These are phyloP conservation scores for Verticillium nubilum DNA, from an alignment of 2,329 filamentous ascomycete species.

Conservation along the genomic window DNA sequence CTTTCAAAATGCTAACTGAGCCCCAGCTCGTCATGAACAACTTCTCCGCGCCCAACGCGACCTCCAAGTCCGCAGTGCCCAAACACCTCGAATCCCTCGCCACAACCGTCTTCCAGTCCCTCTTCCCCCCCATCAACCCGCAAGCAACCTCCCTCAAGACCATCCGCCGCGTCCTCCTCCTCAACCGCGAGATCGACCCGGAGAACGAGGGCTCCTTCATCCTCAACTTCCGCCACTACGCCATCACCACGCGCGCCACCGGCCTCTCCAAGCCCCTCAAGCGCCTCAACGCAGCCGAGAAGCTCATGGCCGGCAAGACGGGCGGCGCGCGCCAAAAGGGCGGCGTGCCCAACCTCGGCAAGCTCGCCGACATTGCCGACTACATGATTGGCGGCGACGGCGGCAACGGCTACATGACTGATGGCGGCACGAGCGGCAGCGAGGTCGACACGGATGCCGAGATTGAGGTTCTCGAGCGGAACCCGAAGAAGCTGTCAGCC, in stretches of 20 bases:
- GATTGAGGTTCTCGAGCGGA: constrained; percentile 72
- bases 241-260: constrained; percentile 83
- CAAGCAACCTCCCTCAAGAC: constrained; percentile 83
- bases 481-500: constrained; percentile 51
- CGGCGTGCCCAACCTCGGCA: constrained; percentile 80
- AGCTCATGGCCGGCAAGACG: constrained; percentile 61
- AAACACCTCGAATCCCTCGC: constrained; percentile 90
- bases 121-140: constrained; percentile 94
- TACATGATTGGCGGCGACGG: constrained; percentile 84
- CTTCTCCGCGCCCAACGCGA: constrained; percentile 63
- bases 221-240: constrained; percentile 87
- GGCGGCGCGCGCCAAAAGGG: constrained; percentile 59
- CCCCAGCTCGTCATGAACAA: constrained; percentile 92
- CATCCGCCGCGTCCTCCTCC: constrained; percentile 84
- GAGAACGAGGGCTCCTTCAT: constrained; percentile 67
- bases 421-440: constrained; percentile 70
- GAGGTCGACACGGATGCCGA: constrained; percentile 94
- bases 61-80: constrained; percentile 66
- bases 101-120: constrained; percentile 90
- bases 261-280: constrained; percentile 81
- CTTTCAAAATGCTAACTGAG: constrained; percentile 21
- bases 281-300: constrained; percentile 79
- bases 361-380: constrained; percentile 88
- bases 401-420: constrained; percentile 74
- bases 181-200: constrained; percentile 69